Conservation (phyloP, 1,139 yeast genomes). For the Candida dubliniensis region DNA sequence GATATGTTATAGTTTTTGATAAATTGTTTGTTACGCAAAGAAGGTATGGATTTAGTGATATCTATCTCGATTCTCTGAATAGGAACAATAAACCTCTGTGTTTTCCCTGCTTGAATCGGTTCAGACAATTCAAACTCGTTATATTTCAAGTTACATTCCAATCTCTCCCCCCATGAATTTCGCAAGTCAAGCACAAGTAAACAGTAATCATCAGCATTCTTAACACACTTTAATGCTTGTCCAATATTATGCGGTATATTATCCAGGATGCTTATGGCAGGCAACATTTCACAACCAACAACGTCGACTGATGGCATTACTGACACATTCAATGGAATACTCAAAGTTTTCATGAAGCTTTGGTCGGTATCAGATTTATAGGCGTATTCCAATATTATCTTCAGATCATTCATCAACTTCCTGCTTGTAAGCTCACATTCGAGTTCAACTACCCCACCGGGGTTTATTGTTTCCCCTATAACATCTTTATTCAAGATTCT, state of each 20-base stretch:
- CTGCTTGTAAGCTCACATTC: slow-evolving; percentile 69
- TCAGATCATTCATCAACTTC: slow-evolving; percentile 68
- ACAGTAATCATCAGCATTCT: slow-evolving; percentile 47
- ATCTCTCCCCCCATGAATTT: slow-evolving; percentile 63
- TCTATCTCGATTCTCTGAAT: slow-evolving; percentile 56
- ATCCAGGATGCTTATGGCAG: slow-evolving; percentile 26
- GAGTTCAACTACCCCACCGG: slow-evolving; percentile 37
- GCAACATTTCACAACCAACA: slow-evolving; percentile 71
- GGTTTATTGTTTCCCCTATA: slow-evolving; percentile 33
- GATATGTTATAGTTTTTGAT: slow-evolving; percentile 60
- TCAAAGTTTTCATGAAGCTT: slow-evolving; percentile 53
- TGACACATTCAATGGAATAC: slow-evolving; percentile 65
- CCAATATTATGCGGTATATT: slow-evolving; percentile 7
- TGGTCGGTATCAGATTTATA: slow-evolving; percentile 29
- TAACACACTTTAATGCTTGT: slow-evolving; percentile 13
- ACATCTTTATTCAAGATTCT: slow-evolving; percentile 40
- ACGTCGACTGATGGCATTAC: slow-evolving; percentile 73
- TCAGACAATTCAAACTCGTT: slow-evolving; percentile 25
- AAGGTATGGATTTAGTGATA: slow-evolving; percentile 63
- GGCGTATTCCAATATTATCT: slow-evolving; percentile 68
- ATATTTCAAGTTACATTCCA: slow-evolving; percentile 23
- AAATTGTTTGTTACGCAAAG: slow-evolving; percentile 70
- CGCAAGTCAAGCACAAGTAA: slow-evolving; percentile 66
- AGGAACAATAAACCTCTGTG: slow-evolving; percentile 69
- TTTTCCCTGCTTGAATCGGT: slow-evolving; percentile 46